These are phyloP conservation scores for Urochloa ruziziensis DNA, from an alignment of 176 grass and related monocot species.

Conservation along the genomic window DNA sequence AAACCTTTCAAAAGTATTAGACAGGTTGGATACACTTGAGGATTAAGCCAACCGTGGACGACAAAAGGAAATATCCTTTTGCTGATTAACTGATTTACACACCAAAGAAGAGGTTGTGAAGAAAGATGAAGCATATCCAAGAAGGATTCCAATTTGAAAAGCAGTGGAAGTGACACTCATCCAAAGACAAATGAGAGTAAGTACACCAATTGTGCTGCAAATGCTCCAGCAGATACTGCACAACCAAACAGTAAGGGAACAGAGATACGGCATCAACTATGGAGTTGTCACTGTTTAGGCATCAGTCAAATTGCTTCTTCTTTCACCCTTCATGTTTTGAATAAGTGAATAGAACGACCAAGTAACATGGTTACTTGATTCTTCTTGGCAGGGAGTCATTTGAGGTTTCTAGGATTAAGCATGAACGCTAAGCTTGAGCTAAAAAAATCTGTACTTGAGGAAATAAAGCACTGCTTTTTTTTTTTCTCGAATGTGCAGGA, in stretches of 20 bases:
- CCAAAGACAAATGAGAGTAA: constrained; percentile 2
- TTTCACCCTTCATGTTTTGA: too few species aligned
- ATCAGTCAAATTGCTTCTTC: too few species aligned
- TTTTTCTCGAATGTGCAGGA: too few species aligned
- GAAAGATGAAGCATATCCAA: background rate
- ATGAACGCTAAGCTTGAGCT: too few species aligned
- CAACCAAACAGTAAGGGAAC: background rate
- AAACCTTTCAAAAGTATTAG: constrained; percentile 59
- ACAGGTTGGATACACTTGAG: constrained; percentile 73
- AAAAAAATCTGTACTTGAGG: too few species aligned
- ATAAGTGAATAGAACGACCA: too few species aligned
- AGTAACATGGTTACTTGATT: too few species aligned
- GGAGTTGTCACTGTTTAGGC: too few species aligned
- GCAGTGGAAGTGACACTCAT: background rate
- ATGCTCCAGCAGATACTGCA: constrained; percentile 11
- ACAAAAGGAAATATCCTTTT: constrained; percentile 49
- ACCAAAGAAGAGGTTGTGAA: constrained; percentile 17
- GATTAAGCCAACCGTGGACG: constrained; percentile 62
- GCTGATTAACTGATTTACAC: background rate
- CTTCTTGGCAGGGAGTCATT: too few species aligned
- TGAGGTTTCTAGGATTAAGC: too few species aligned
- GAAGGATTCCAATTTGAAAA: constrained; percentile 3
- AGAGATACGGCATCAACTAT: constrained; percentile 10
- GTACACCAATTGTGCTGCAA: constrained; percentile 9
- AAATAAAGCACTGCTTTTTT: too few species aligned